Evolutionary conservation across 2,329 filamentous ascomycete species (phyloP).

Genomic region (Zymoseptoria ardabiliae): DNA sequence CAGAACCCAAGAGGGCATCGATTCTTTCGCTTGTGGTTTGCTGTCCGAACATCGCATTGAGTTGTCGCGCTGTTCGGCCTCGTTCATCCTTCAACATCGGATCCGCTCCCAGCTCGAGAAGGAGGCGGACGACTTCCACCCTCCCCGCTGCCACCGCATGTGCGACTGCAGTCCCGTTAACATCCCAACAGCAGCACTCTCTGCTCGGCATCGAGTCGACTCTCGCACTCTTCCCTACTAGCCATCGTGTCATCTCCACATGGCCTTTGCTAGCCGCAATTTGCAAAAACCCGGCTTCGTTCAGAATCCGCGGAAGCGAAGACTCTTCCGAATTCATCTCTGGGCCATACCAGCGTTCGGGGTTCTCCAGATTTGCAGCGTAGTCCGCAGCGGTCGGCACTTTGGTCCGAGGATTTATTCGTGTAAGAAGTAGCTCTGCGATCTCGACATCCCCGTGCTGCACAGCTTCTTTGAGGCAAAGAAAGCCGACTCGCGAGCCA

Average conservation of each 20-base stretch:
- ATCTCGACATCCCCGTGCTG: constrained; percentile 6
- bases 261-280: constrained; percentile 8
- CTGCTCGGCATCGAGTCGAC: constrained; percentile 3
- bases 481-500: constrained; percentile 3
- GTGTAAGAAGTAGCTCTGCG: constrained; percentile 3
- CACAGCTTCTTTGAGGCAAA: constrained; percentile 8
- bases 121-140: constrained; percentile 5
- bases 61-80: constrained; percentile 7
- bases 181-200: constrained; percentile 3
- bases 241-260: constrained; percentile 5
- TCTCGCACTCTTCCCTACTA: constrained; percentile 3
- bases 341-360: constrained; percentile 5
- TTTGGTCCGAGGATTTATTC: constrained; percentile 7
- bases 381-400: constrained; percentile 8
- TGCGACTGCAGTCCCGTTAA: constrained; percentile 8
- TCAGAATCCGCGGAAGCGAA: constrained; percentile 7
- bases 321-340: constrained; percentile 9
- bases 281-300: constrained; percentile 8
- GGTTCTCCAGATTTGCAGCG: constrained; percentile 5
- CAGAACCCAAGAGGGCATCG: constrained; percentile 1
- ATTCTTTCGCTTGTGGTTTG: constrained; percentile 4
- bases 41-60: constrained; percentile 7
- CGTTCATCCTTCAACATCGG: constrained; percentile 7
- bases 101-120: constrained; percentile 8
- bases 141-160: constrained; percentile 9